Percentiles rank a stretch among this genome's conserved stretches.
phyloP scores from a whole-genome alignment of 768 basidiomycete species.

The Auriculariales sp. region DNA sequence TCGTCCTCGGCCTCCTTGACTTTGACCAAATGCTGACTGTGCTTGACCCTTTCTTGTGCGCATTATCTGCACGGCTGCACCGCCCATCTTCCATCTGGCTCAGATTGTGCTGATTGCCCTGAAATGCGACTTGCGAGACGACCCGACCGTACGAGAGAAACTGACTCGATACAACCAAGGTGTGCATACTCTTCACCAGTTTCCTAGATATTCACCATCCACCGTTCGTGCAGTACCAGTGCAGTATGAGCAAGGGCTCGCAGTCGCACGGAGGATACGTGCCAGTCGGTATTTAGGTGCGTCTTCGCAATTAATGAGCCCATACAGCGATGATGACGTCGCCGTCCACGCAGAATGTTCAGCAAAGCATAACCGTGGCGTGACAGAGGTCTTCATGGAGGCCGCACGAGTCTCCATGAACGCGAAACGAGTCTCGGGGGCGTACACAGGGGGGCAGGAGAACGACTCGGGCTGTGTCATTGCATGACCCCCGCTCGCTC shows the following conservation, averaged over 20 bases:
- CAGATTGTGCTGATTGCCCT: conserved; percentile 84
- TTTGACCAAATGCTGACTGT: conserved; percentile 2
- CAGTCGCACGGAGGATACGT: conserved; percentile 79
- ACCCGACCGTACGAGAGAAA: conserved; percentile 53
- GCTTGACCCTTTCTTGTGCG: not conserved
- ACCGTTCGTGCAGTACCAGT: no score
- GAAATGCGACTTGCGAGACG: conserved; percentile 92
- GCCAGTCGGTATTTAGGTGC: conserved; percentile 84
- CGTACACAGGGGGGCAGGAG: conserved; percentile 5
- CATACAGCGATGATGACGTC: not conserved
- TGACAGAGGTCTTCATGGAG: conserved; percentile 86
- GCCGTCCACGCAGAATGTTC: conserved; percentile 60
- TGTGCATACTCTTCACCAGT: no score
- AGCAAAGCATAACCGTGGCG: conserved; percentile 92
- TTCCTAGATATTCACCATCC: no score
- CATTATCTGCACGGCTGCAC: not conserved
- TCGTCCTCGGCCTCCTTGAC: conserved; percentile 4
- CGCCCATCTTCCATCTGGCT: no score
- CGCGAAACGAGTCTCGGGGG: conserved; percentile 17
- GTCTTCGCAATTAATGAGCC: conserved; percentile 12
- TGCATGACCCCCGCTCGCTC: not conserved
- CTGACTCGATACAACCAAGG: conserved; percentile 51
- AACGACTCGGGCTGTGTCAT: conserved; percentile 4
- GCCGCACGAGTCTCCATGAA: conserved; percentile 74
- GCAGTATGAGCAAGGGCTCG: conserved; percentile 84